Conservation (phyloP, 352 stramenopile genomes). For the Blastocystis sp. region DNA sequence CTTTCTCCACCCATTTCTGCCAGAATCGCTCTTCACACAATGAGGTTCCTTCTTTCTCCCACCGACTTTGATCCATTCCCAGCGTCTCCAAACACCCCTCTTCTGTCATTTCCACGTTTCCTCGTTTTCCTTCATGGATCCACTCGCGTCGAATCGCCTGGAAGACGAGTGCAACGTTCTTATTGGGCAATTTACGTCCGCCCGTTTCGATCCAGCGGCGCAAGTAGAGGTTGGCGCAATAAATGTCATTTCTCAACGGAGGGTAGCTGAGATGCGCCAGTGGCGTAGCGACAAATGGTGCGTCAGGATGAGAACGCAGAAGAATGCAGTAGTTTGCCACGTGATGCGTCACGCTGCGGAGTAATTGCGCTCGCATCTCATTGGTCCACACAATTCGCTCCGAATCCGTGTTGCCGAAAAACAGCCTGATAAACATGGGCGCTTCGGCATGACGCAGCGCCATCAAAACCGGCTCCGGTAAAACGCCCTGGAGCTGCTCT, state of each 20-base stretch:
- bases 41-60: background rate
- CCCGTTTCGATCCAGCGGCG: background rate
- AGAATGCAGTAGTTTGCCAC: background rate
- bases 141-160: conserved; percentile 2
- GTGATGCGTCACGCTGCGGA: background rate
- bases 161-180: background rate
- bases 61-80: background rate
- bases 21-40: background rate
- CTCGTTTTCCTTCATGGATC: conserved; percentile 20
- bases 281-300: background rate
- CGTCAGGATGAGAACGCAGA: background rate
- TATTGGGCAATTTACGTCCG: background rate
- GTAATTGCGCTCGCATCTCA: background rate
- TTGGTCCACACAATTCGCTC: conserved; percentile 12
- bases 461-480: background rate
- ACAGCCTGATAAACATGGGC: background rate
- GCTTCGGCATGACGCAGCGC: background rate
- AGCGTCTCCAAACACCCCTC: background rate
- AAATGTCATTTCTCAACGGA: background rate
- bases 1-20: background rate
- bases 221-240: conserved; percentile 20
- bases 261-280: conserved; percentile 23
- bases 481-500: background rate
- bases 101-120: background rate
- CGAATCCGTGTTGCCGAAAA: background rate